Percentiles rank a stretch among this genome's conserved stretches.
Evolutionary conservation across 495 filamentous ascomycete species (phyloP).

Genomic region (Podospora pseudoanserina): DNA sequence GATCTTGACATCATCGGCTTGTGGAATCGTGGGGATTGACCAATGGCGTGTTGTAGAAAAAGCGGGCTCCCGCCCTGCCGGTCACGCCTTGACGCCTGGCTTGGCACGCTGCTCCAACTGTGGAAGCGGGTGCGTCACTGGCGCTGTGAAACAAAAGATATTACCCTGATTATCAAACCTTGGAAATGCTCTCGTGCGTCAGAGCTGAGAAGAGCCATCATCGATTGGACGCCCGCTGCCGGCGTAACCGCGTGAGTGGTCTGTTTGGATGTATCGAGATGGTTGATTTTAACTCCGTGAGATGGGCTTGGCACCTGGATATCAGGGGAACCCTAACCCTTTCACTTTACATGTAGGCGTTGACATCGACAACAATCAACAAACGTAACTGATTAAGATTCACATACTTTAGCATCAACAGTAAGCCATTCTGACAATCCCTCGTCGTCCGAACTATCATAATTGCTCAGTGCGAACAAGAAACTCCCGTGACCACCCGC

Average conservation of each 20-base stretch:
- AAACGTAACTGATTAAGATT: background rate
- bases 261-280: background rate
- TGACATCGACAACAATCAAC: background rate
- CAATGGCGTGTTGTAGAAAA: slow-evolving; percentile 12
- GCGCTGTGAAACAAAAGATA: background rate
- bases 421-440: background rate
- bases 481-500: background rate
- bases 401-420: background rate
- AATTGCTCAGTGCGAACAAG: background rate
- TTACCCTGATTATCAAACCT: background rate
- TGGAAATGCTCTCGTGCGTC: background rate
- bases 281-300: no score
- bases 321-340: background rate
- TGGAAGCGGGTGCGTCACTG: slow-evolving; percentile 9
- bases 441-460: background rate
- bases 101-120: slow-evolving; percentile 10
- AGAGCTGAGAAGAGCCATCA: background rate
- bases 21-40: background rate
- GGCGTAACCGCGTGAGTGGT: background rate
- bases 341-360: background rate
- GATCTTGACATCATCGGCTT: slow-evolving; percentile 16
- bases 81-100: slow-evolving; percentile 3
- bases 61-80: background rate
- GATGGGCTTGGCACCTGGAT: background rate
- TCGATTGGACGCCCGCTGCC: background rate